Conservation (phyloP, 2,329 filamentous ascomycete species). For the Paraconiothyrium brasiliense region DNA sequence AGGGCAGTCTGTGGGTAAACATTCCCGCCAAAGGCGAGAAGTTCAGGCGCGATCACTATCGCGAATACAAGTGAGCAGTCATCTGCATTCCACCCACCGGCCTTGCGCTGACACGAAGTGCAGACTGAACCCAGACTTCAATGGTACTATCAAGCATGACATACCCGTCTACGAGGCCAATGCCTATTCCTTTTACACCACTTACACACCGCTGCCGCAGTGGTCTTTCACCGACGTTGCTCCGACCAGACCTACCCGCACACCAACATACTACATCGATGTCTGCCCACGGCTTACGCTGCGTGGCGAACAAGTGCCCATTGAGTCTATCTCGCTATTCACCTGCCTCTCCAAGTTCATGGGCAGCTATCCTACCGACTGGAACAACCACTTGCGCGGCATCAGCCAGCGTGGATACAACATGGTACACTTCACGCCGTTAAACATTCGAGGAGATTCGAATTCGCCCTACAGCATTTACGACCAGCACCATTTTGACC, state of each 20-base stretch:
- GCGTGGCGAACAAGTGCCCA: constrained; percentile 76
- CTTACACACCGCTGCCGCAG: constrained; percentile 85
- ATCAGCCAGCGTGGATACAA: constrained; percentile 95
- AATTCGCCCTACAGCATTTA: constrained; percentile 98
- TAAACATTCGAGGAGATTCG: constrained; percentile 86
- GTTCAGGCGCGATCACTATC: constrained; percentile 82
- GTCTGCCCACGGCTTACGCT: constrained; percentile 83
- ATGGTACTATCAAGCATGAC: constrained; percentile 87
- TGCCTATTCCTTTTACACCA: constrained; percentile 93
- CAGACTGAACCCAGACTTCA: constrained; percentile 92
- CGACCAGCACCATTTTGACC: constrained; percentile 89
- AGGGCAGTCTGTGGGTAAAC: constrained; percentile 97
- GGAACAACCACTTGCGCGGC: constrained; percentile 86
- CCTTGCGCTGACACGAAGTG: constrained; percentile 21
- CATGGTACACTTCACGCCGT: constrained; percentile 97
- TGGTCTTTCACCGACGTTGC: constrained; percentile 69
- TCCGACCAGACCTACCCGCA: constrained; percentile 69
- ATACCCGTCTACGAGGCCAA: constrained; percentile 84
- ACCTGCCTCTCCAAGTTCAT: constrained; percentile 98
- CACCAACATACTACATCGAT: constrained; percentile 89
- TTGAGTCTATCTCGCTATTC: constrained; percentile 89
- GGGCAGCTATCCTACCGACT: constrained; percentile 88
- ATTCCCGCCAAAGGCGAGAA: constrained; percentile 79
- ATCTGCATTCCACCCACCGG: not conserved
- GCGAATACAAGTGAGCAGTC: constrained; percentile 81